phyloP scores from a whole-genome alignment of 2,329 filamentous ascomycete species.

The Xylaria sp. region DNA sequence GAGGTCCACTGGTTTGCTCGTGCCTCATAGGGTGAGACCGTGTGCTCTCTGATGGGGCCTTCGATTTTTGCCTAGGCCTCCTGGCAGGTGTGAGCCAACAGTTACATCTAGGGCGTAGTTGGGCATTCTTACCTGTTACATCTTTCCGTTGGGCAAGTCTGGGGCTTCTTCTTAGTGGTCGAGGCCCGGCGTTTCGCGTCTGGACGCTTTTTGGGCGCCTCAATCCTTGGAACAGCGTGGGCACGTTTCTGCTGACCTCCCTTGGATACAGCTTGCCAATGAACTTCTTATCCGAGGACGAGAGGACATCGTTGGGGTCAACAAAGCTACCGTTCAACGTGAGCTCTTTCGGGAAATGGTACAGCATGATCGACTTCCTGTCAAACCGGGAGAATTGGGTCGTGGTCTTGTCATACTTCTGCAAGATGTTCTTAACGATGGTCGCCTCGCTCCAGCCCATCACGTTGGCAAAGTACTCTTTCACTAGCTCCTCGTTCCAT shows the following conservation, averaged over 20 bases:
- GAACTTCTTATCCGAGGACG: conserved; percentile 3
- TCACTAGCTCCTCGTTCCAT: conserved; percentile 1
- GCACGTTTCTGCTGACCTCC: background rate
- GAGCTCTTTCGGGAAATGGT: conserved; percentile 6
- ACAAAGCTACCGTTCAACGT: conserved; percentile 2
- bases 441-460: background rate
- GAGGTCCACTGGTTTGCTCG: no score
- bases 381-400: conserved; percentile 6
- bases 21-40: background rate
- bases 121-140: background rate
- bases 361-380: conserved; percentile 8
- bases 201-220: background rate
- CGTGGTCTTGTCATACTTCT: background rate
- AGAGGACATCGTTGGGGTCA: conserved; percentile 3
- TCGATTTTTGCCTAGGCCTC: background rate
- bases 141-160: background rate
- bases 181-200: background rate
- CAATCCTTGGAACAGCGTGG: background rate
- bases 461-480: background rate
- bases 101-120: background rate
- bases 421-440: conserved; percentile 5
- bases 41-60: background rate
- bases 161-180: background rate
- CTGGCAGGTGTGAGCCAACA: background rate
- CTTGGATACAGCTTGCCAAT: conserved; percentile 1